A percentile compares a stretch with the other conserved stretches of the same genome.
phyloP scores from a whole-genome alignment of 2,329 filamentous ascomycete genomes.

The Pestalotiopsis sp. region DNA sequence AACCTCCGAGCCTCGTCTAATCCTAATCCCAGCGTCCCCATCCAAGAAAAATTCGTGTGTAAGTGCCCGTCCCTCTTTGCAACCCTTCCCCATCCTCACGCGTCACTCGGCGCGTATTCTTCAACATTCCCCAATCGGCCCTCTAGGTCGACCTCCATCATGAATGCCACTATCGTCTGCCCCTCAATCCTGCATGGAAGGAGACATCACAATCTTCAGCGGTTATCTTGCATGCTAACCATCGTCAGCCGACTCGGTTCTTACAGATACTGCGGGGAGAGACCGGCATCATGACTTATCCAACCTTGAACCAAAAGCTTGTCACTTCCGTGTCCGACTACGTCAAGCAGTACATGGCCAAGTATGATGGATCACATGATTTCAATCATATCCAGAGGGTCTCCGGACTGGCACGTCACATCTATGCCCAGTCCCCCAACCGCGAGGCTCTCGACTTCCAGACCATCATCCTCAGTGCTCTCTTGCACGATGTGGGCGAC shows the following conservation, averaged over 20 bases:
- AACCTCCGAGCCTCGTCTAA: neutral
- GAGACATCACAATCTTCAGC: conserved; percentile 8
- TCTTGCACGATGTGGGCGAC: conserved; percentile 89
- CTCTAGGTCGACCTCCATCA: neutral
- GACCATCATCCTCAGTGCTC: conserved; percentile 68
- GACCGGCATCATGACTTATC: neutral
- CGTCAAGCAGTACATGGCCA: conserved; percentile 72
- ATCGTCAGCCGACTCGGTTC: neutral
- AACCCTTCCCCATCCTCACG: conserved; percentile 6
- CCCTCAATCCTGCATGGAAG: neutral
- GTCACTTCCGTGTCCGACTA: conserved; percentile 61
- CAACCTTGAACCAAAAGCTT: conserved; percentile 42
- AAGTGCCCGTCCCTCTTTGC: conserved; percentile 10
- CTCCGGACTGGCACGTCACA: conserved; percentile 68
- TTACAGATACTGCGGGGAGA: neutral
- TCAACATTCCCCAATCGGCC: neutral
- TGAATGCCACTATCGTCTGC: neutral
- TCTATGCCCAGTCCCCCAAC: conserved; percentile 49
- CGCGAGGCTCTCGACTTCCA: conserved; percentile 45
- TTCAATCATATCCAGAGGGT: conserved; percentile 84
- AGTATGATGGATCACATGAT: conserved; percentile 86
- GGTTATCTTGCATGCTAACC: conserved; percentile 13
- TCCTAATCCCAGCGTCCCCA: neutral
- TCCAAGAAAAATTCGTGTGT: neutral
- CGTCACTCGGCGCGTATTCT: conserved; percentile 11